Evolutionary conservation across 148 eudicot species (phyloP).

Genomic region (Arbutus unedo): DNA sequence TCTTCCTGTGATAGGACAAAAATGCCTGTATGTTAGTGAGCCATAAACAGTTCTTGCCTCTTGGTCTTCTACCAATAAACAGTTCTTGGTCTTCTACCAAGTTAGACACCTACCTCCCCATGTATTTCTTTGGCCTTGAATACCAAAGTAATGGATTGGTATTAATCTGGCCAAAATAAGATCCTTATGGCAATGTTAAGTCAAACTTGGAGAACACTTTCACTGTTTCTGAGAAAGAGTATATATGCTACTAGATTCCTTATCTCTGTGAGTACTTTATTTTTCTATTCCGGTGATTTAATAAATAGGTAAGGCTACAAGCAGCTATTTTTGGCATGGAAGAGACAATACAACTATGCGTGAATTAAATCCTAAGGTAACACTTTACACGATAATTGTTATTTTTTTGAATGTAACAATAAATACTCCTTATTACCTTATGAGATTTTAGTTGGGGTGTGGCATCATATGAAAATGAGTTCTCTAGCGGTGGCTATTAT

Average conservation of each 20-base stretch:
- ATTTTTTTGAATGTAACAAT: not conserved
- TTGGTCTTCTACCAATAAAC: no score
- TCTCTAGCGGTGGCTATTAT: not conserved
- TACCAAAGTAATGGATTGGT: not conserved
- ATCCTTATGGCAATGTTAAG: not conserved
- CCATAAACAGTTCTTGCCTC: not conserved
- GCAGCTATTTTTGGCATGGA: constrained; percentile 96
- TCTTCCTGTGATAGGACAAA: not conserved
- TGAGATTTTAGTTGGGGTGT: not conserved
- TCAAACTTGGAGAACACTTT: not conserved
- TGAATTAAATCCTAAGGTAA: constrained; percentile 90
- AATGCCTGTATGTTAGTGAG: not conserved
- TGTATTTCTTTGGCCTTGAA: not conserved
- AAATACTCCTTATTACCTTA: not conserved
- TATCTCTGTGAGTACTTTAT: not conserved
- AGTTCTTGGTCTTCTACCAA: no score
- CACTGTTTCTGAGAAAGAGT: not conserved
- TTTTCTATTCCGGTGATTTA: constrained; percentile 12
- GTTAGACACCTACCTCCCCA: not conserved
- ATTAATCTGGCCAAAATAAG: constrained; percentile 9
- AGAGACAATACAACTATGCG: constrained; percentile 64
- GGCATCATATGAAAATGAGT: not conserved
- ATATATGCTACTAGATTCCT: not conserved
- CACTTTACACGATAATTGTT: not conserved
- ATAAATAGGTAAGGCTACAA: constrained; percentile 56